These are phyloP conservation scores for Fraxinus americana DNA, from an alignment of 257 asterid genomes.

Conservation along the genomic window DNA sequence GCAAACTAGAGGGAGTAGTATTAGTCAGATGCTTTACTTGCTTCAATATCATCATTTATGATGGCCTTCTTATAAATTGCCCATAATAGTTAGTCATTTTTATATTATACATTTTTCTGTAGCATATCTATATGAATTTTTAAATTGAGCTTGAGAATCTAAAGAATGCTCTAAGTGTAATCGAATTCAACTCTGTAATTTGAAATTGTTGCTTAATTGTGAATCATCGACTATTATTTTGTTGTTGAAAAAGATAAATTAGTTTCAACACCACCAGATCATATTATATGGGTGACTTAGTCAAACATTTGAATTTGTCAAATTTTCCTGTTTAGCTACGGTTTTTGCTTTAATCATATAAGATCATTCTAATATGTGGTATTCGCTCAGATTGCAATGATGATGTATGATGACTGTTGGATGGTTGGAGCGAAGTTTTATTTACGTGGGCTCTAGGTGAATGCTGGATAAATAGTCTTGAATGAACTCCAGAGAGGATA, in stretches of 20 bases:
- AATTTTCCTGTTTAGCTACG: conserved; percentile 20
- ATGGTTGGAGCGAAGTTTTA: conserved; percentile 47
- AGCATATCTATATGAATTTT: not conserved
- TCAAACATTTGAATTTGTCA: conserved; percentile 5
- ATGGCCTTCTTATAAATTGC: not conserved
- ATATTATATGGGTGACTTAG: conserved; percentile 14
- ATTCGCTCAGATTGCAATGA: conserved; percentile 72
- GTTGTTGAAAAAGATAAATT: conserved; percentile 14
- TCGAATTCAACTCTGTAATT: not conserved
- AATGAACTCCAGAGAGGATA: conserved; percentile 36
- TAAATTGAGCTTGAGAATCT: not conserved
- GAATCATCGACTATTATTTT: conserved; percentile 22
- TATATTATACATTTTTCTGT: not conserved
- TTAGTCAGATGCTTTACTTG: not conserved
- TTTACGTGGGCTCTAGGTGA: conserved; percentile 47
- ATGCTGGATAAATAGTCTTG: conserved; percentile 40
- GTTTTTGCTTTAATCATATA: conserved; percentile 27
- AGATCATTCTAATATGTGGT: conserved; percentile 51
- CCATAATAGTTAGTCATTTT: not conserved
- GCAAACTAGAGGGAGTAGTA: not conserved
- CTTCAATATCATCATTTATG: not conserved
- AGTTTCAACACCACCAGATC: conserved; percentile 18
- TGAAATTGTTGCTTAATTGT: conserved; percentile 22
- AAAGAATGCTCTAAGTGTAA: not conserved
- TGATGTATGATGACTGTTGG: conserved; percentile 74